These are phyloP conservation scores for Cardamine chenopodiifolia DNA, from an alignment of 345 rosid genomes.

Conservation along the genomic window DNA sequence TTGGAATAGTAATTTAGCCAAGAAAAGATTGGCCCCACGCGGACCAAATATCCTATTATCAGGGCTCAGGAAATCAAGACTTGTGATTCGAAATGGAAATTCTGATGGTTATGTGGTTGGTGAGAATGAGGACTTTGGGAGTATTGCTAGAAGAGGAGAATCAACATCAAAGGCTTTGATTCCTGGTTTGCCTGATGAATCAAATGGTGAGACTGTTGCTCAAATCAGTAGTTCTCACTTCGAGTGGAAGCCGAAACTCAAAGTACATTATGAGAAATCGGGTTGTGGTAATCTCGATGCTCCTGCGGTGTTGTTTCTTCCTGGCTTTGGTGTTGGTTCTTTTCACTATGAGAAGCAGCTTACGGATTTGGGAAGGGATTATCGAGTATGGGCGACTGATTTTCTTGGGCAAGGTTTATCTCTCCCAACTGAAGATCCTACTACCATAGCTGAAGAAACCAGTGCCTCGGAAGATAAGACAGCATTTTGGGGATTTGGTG, in stretches of 20 bases:
- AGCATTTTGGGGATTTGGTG: conserved; percentile 84
- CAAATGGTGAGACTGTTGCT: conserved; percentile 60
- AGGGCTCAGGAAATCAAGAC: conserved; percentile 30
- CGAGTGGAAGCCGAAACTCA: conserved; percentile 88
- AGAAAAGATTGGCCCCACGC: conserved; percentile 34
- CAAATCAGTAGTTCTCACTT: conserved; percentile 57
- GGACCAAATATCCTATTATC: conserved; percentile 36
- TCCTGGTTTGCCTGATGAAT: conserved; percentile 72
- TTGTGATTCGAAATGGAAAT: conserved; percentile 49
- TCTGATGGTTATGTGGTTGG: conserved; percentile 59
- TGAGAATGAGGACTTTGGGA: conserved; percentile 52
- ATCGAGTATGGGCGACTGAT: conserved; percentile 94
- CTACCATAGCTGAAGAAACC: conserved; percentile 45
- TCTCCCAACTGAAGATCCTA: conserved; percentile 77
- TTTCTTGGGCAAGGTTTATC: conserved; percentile 95
- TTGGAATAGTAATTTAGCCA: conserved; percentile 41
- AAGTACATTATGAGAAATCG: conserved; percentile 72
- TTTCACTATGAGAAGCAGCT: conserved; percentile 95
- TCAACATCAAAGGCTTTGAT: conserved; percentile 57
- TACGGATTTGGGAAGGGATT: conserved; percentile 82
- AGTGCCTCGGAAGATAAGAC: conserved; percentile 34
- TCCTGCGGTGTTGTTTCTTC: conserved; percentile 82
- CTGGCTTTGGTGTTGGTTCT: conserved; percentile 97
- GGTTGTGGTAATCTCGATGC: conserved; percentile 67
- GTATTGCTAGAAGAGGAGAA: conserved; percentile 42